These are phyloP conservation scores for Suillus clintonianus DNA, from an alignment of 768 basidiomycete genomes.

Conservation along the genomic window DNA sequence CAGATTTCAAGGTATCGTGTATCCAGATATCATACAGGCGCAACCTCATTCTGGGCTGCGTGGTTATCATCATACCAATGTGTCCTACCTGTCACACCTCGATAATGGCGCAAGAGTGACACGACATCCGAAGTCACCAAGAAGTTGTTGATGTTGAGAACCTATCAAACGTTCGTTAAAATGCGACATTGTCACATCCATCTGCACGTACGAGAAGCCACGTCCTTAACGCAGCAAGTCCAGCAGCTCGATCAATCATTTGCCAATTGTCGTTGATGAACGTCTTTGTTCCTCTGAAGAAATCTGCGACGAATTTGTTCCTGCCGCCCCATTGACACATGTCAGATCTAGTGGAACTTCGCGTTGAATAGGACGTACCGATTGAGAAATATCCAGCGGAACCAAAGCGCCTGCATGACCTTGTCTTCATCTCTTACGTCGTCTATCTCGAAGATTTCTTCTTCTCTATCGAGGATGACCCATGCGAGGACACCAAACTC, in stretches of 20 bases:
- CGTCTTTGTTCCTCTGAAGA: slow-evolving; percentile 48
- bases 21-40: not conserved
- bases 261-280: slow-evolving; percentile 66
- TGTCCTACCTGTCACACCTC: slow-evolving; percentile 50
- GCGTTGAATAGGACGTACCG: slow-evolving; percentile 37
- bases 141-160: slow-evolving; percentile 56
- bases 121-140: slow-evolving; percentile 52
- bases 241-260: slow-evolving; percentile 70
- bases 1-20: not conserved
- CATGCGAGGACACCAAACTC: slow-evolving; percentile 68
- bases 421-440: slow-evolving; percentile 76
- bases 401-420: slow-evolving; percentile 79
- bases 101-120: slow-evolving; percentile 54
- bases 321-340: slow-evolving; percentile 32
- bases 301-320: slow-evolving; percentile 55
- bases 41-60: not conserved
- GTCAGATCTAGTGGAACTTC: not conserved
- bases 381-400: slow-evolving; percentile 68
- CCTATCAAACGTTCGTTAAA: slow-evolving; percentile 33
- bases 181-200: not conserved
- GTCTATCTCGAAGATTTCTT: slow-evolving; percentile 73
- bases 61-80: slow-evolving; percentile 35
- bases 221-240: slow-evolving; percentile 61
- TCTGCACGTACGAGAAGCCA: slow-evolving; percentile 55
- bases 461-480: slow-evolving; percentile 71